A percentile compares a stretch with the other conserved stretches of the same genome.
Evolutionary conservation across 352 stramenopile species (phyloP).

Genomic region (Saprolegnia diclina): DNA sequence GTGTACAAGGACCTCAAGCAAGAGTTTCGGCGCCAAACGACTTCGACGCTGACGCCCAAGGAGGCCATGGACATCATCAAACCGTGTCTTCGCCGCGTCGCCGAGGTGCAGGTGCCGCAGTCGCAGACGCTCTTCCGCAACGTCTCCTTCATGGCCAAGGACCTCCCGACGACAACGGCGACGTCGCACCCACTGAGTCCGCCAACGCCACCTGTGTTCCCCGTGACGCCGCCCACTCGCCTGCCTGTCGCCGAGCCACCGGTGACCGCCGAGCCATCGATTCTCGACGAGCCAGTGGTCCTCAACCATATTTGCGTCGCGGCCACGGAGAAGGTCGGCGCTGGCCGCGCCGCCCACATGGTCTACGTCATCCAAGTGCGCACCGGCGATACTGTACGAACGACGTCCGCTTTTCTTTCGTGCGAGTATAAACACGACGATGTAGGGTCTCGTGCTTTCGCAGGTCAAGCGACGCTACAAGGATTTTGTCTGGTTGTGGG

Average conservation of each 20-base stretch:
- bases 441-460: background rate
- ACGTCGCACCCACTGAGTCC: background rate
- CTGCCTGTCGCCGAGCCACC: too few species aligned
- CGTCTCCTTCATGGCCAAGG: background rate
- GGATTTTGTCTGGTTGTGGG: slow-evolving; percentile 25
- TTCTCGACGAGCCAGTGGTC: background rate
- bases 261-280: background rate
- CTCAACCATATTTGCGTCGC: slow-evolving; percentile 1
- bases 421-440: background rate
- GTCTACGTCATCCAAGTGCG: slow-evolving; percentile 20
- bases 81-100: slow-evolving; percentile 20
- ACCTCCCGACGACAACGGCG: background rate
- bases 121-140: slow-evolving; percentile 10
- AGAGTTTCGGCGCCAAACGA: slow-evolving; percentile 17
- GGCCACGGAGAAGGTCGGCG: slow-evolving; percentile 20
- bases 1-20: slow-evolving; percentile 26
- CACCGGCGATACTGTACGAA: slow-evolving; percentile 3
- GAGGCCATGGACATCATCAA: slow-evolving; percentile 24
- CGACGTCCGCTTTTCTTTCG: background rate
- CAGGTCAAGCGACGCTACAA: slow-evolving; percentile 21
- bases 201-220: background rate
- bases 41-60: slow-evolving; percentile 6
- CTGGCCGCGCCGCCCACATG: slow-evolving; percentile 17
- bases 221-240: too few species aligned
- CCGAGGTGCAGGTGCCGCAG: slow-evolving; percentile 11